These are phyloP conservation scores for Globisporangium cystogenes DNA, from an alignment of 352 stramenopile genomes.

Conservation along the genomic window DNA sequence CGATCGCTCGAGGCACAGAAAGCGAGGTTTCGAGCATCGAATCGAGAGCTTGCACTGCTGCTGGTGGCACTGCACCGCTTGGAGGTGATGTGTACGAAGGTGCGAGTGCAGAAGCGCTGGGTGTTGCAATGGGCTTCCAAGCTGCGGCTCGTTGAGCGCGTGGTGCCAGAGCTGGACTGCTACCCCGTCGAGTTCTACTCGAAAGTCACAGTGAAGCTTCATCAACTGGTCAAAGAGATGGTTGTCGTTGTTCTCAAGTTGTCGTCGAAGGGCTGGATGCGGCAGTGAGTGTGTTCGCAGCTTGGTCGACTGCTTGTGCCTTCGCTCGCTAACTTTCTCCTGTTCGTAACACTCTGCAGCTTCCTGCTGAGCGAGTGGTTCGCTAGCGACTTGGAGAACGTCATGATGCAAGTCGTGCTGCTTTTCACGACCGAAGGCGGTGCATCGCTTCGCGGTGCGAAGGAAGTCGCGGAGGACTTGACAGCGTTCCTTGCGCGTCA, in stretches of 20 bases:
- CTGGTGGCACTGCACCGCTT: conserved; percentile 31
- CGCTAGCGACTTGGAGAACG: conserved; percentile 12
- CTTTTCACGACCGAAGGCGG: conserved; percentile 16
- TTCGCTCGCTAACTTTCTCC: neutral
- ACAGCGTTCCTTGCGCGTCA: conserved; percentile 4
- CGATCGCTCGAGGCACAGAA: conserved; percentile 22
- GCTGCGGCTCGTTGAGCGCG: conserved; percentile 23
- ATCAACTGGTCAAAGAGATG: conserved; percentile 3
- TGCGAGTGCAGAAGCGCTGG: conserved; percentile 17
- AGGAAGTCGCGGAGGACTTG: conserved; percentile 12
- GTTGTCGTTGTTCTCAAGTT: conserved; percentile 3
- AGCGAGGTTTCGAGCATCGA: conserved; percentile 21
- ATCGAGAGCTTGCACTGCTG: conserved; percentile 47
- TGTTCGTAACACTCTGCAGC: neutral
- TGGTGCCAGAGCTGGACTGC: conserved; percentile 46
- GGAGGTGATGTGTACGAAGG: conserved; percentile 4
- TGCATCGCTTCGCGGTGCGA: conserved; percentile 11
- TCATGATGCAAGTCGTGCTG: conserved; percentile 5
- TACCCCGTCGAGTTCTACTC: conserved; percentile 22
- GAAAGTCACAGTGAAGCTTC: conserved; percentile 15
- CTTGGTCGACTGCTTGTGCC: neutral
- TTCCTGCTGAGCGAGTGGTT: conserved; percentile 22
- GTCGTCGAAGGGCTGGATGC: conserved; percentile 8
- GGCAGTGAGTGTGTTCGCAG: conserved; percentile 3
- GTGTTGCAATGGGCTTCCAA: conserved; percentile 15